A percentile compares a stretch with the other conserved stretches of the same genome.
Evolutionary conservation across 2,329 filamentous ascomycete species (phyloP).

Genomic region (Chaetomiaceae sp.): DNA sequence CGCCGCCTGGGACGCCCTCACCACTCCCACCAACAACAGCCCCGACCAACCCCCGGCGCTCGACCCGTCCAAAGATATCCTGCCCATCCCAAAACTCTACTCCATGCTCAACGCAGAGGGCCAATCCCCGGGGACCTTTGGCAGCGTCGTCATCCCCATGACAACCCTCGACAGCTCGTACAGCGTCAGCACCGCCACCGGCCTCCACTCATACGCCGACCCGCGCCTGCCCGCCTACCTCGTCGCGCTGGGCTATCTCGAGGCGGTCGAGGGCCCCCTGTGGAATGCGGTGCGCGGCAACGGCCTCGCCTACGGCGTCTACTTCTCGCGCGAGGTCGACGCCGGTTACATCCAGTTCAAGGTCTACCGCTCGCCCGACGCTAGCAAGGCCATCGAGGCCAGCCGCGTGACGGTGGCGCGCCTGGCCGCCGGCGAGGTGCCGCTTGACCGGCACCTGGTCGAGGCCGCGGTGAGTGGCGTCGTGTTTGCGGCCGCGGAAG

Average conservation of each 20-base stretch:
- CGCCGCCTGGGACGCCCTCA: slow-evolving; percentile 67
- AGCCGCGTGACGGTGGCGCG: slow-evolving; percentile 68
- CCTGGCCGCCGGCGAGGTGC: slow-evolving; percentile 63
- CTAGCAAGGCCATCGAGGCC: slow-evolving; percentile 76
- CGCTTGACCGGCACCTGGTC: slow-evolving; percentile 74
- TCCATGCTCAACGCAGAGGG: slow-evolving; percentile 72
- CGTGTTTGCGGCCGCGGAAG: slow-evolving; percentile 78
- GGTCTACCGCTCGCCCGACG: slow-evolving; percentile 85
- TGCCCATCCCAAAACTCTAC: slow-evolving; percentile 63
- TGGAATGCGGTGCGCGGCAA: slow-evolving; percentile 92
- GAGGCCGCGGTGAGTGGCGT: slow-evolving; percentile 89
- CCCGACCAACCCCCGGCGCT: slow-evolving; percentile 41
- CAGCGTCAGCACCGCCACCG: slow-evolving; percentile 66
- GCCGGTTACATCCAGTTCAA: slow-evolving; percentile 75
- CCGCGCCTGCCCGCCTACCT: slow-evolving; percentile 75
- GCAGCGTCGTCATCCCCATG: slow-evolving; percentile 80
- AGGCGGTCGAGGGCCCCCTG: slow-evolving; percentile 86
- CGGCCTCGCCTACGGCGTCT: slow-evolving; percentile 84
- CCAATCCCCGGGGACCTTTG: slow-evolving; percentile 64
- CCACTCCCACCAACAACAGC: too few relatives aligned
- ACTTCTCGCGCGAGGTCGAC: slow-evolving; percentile 71
- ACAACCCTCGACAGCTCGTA: slow-evolving; percentile 89
- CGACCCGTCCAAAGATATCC: slow-evolving; percentile 46
- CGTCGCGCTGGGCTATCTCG: slow-evolving; percentile 85
- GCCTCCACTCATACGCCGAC: slow-evolving; percentile 69